Percentiles rank a stretch among this genome's conserved stretches.
These are phyloP conservation scores for Dactylonectria estremocensis DNA, from an alignment of 2,329 filamentous ascomycete species.

Conservation along the genomic window DNA sequence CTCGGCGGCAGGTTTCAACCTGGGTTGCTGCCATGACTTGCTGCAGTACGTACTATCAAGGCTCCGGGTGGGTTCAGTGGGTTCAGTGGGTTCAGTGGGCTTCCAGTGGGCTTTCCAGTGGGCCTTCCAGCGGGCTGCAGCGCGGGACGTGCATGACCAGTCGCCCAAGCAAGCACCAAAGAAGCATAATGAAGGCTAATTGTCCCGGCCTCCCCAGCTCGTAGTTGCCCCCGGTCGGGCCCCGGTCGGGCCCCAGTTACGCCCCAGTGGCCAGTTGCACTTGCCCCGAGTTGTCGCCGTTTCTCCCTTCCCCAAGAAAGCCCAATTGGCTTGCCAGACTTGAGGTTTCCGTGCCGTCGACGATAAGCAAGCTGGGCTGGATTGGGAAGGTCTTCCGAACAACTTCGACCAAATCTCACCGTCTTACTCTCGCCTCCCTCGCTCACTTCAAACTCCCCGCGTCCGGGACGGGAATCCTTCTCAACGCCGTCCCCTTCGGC, in stretches of 20 bases:
- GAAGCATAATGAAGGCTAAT: conserved; percentile 20
- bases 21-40: too few relatives aligned
- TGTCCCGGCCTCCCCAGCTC: background rate
- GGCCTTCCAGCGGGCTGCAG: background rate
- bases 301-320: background rate
- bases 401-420: background rate
- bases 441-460: background rate
- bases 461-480: conserved; percentile 3
- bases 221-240: background rate
- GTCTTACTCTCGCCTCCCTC: background rate
- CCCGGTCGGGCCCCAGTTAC: background rate
- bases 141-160: conserved; percentile 1
- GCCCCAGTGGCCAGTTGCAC: background rate
- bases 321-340: background rate
- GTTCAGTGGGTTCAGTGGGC: background rate
- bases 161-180: conserved; percentile 15
- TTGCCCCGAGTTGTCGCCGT: background rate
- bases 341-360: conserved; percentile 16
- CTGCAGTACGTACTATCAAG: too few relatives aligned
- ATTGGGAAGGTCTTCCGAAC: conserved; percentile 43
- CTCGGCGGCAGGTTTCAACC: conserved; percentile 6
- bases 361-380: conserved; percentile 39
- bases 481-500: conserved; percentile 2
- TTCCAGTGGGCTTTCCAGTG: background rate
- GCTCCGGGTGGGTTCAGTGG: too few relatives aligned